A percentile compares a stretch with the other conserved stretches of the same genome.
Evolutionary conservation across 768 basidiomycete species (phyloP).

Genomic region (Porpolomopsis calyptriformis): DNA sequence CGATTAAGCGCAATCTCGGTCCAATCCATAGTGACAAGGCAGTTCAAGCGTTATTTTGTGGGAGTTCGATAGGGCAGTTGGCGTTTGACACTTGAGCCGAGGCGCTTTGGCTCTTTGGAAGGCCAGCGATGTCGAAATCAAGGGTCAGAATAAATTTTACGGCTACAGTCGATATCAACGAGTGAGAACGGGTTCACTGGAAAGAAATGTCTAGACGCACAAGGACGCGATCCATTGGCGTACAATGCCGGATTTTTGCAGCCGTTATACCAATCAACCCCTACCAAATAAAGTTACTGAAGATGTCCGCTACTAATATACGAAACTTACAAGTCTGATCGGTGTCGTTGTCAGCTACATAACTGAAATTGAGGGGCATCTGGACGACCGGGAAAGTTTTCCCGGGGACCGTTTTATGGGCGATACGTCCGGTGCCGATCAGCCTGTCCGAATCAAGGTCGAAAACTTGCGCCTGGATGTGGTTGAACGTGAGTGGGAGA

Average conservation of each 20-base stretch:
- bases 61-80: slow-evolving; percentile 59
- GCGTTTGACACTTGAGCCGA: slow-evolving; percentile 51
- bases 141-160: slow-evolving; percentile 59
- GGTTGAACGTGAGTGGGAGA: slow-evolving; percentile 64
- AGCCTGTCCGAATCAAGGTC: slow-evolving; percentile 55
- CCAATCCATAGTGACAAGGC: neutral
- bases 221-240: slow-evolving; percentile 41
- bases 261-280: slow-evolving; percentile 66
- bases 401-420: slow-evolving; percentile 50
- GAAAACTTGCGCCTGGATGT: slow-evolving; percentile 56
- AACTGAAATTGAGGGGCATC: slow-evolving; percentile 77
- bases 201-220: slow-evolving; percentile 35
- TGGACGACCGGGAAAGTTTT: slow-evolving; percentile 53
- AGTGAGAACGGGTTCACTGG: slow-evolving; percentile 4
- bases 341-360: slow-evolving; percentile 64
- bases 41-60: slow-evolving; percentile 38
- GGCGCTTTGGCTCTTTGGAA: slow-evolving; percentile 40
- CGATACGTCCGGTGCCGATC: slow-evolving; percentile 60
- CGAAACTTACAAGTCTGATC: slow-evolving; percentile 67
- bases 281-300: slow-evolving; percentile 29
- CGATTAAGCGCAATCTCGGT: neutral
- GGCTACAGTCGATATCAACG: slow-evolving; percentile 24
- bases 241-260: slow-evolving; percentile 54
- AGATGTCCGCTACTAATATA: slow-evolving; percentile 3
- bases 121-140: slow-evolving; percentile 59